phyloP scores from a whole-genome alignment of 345 rosid species.

The Citrus medica region DNA sequence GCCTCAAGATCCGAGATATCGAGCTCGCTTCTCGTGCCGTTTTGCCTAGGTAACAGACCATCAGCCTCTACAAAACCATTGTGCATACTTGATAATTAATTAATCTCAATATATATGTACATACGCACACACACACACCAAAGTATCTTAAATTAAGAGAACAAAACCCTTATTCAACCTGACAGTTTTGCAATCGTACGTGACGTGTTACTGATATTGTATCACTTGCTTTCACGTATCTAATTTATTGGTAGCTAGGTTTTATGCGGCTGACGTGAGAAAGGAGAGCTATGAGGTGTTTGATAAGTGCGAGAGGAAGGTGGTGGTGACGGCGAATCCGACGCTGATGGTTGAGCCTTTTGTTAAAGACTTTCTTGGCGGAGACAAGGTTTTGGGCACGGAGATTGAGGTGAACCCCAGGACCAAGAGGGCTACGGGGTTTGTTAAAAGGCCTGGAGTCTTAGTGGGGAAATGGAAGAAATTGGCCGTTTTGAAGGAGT shows the following conservation, averaged over 20 bases:
- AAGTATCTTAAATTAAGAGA: too few relatives aligned
- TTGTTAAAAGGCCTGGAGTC: constrained; percentile 84
- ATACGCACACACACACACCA: too few relatives aligned
- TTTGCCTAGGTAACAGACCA: constrained; percentile 53
- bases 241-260: constrained; percentile 34
- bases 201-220: too few relatives aligned
- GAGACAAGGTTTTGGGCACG: constrained; percentile 87
- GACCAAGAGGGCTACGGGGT: constrained; percentile 81
- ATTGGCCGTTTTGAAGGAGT: constrained; percentile 68
- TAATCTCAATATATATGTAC: too few relatives aligned
- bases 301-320: constrained; percentile 77
- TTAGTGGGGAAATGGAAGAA: constrained; percentile 70
- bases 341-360: constrained; percentile 90
- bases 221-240: too few relatives aligned
- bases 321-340: constrained; percentile 95
- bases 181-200: too few relatives aligned
- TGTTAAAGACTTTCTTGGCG: constrained; percentile 85
- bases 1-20: constrained; percentile 84
- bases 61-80: too few relatives aligned
- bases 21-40: constrained; percentile 90
- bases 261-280: constrained; percentile 89
- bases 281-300: constrained; percentile 79
- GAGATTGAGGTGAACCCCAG: constrained; percentile 83
- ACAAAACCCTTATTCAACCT: too few relatives aligned
- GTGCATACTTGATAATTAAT: too few relatives aligned